Evolutionary conservation across 345 rosid genomes (phyloP), one percentile per base, ranked within the genome.

Genomic region (Citrus hindsii): DNA sequence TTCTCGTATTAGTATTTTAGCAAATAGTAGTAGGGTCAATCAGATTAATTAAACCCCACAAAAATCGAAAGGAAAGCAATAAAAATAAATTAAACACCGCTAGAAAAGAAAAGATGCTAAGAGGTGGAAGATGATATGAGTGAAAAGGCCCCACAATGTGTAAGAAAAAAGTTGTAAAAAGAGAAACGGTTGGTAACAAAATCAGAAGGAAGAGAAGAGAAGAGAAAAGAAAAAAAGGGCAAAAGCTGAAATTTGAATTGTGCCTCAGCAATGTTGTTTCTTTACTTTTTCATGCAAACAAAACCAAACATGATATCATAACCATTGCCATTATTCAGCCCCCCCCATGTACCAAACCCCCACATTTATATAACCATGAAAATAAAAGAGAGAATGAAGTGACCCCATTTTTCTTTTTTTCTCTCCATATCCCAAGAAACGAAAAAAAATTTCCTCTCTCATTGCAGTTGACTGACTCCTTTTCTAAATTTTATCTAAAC

Each of bases 201-300:
- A 79, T 67, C 35, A 73, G 76, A 84, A 83, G 83, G 83, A 77
- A 80, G 75, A 13, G 7, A 53, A 5, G 22, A 12, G 22, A 53
- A 53, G 67, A 51, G 27, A 32, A 4, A 3, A 28, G 30, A 30
- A 32, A 48, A 79, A 67, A 83, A 74, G 78, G 84, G 69, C n/a
- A 83, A 91, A 85, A 87, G 85, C 85, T 79, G 85, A 85, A 83
- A 75, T 90, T 90, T 90, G 90, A 90, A 88, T 86, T 85, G 75
- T 85, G 85, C 72, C 77, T 32, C 5, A 2, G 58, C 86, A 42
- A 42, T 71, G 65, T 65, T 56, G 51, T 67, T 66, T 32, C 73
- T 60, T 48, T 68, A 7, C 79, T 81, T 83, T 81, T 80, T 27
- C 79, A 83, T 83, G 81, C 77, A 69, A 82, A 16, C 79, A 75